Conservation (phyloP, 2,329 filamentous ascomycete genomes). For the Fusarium continuum region DNA sequence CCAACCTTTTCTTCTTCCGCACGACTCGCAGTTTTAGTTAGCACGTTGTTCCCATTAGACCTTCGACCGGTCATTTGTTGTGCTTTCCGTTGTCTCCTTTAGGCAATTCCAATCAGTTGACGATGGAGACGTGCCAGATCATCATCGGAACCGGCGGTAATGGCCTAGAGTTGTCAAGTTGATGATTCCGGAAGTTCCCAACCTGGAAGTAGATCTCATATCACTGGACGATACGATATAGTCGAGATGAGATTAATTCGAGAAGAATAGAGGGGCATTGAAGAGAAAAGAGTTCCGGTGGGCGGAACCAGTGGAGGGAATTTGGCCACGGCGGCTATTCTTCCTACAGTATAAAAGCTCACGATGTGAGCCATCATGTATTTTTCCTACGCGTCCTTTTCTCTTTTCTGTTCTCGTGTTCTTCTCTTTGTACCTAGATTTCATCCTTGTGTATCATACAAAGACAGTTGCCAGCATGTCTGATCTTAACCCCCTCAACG, state of each 20-base stretch:
- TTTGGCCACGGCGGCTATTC: neutral
- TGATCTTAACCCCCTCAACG: conserved; percentile 37
- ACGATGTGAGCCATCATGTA: conserved; percentile 4
- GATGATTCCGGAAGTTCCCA: conserved; percentile 4
- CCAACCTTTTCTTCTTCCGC: conserved; percentile 13
- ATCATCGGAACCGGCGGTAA: conserved; percentile 4
- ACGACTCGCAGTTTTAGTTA: conserved; percentile 14
- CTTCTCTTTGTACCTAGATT: too few relatives aligned
- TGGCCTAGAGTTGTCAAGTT: neutral
- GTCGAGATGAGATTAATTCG: too few relatives aligned
- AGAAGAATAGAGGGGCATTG: neutral
- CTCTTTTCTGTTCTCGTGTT: too few relatives aligned
- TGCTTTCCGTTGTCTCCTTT: conserved; percentile 2
- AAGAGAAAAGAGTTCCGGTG: neutral
- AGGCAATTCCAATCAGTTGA: conserved; percentile 27
- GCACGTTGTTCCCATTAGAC: neutral
- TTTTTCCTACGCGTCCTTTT: neutral
- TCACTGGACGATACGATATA: neutral
- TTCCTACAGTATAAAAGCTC: conserved; percentile 12
- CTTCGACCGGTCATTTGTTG: conserved; percentile 21
- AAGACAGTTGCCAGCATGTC: conserved; percentile 22
- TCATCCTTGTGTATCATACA: too few relatives aligned
- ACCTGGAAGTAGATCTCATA: neutral
- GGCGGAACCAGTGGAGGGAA: conserved; percentile 11
- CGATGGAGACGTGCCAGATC: conserved; percentile 34